Base-by-base conservation (phyloP, 148 eudicot genomes). In the Vaccinium vitisidaea region DNA sequence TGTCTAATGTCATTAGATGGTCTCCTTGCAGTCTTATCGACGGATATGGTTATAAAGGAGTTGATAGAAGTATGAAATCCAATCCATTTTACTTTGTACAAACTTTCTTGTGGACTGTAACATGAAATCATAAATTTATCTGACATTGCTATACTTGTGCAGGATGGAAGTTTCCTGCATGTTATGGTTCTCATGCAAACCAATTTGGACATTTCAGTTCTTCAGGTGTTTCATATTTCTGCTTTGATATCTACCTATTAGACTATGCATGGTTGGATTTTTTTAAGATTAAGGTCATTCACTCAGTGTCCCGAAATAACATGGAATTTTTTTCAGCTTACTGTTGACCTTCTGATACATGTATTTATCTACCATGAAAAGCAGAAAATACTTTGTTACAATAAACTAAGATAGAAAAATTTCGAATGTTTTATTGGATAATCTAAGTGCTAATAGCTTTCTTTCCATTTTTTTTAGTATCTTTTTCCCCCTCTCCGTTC, bases 1-100 rank as follows among this genome's bases (percentile, higher is more conserved):
- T 94, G 98, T 89, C 91, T 97, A 27, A 86, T 88, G 85, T 88
- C 91, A 75, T 88, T 97, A 75, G 90, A 94, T 89, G 98, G 96
- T 43, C 87, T 95, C 55, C 84, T 89, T 83, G 88, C 94, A 58
- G 84, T 88, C 56, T 84, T 97, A 88, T 87, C 94, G 59, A 89
- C 69, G 87, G 94, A 95, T 83, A 85, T 89, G 84, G 89, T 95
- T 86, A 93, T 95, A 55, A 94, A 92, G 88, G 97, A 95, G 92
- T 89, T 97, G 69, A 90, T 97, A 90, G 96, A 95, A 86, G 99
- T 97, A 94, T 85, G 80, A 83, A 0, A 85, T 73, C 70, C 52
- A 46, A 48, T 53, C 56, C 36, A n/a, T 19, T 81, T 85, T 83
- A 77, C 48, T 27, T 80, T 69, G 52, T n/a, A 52, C 52, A 3